Evolutionary conservation across 2,329 filamentous ascomycete species (phyloP).

Genomic region (Macrophomina tecta): DNA sequence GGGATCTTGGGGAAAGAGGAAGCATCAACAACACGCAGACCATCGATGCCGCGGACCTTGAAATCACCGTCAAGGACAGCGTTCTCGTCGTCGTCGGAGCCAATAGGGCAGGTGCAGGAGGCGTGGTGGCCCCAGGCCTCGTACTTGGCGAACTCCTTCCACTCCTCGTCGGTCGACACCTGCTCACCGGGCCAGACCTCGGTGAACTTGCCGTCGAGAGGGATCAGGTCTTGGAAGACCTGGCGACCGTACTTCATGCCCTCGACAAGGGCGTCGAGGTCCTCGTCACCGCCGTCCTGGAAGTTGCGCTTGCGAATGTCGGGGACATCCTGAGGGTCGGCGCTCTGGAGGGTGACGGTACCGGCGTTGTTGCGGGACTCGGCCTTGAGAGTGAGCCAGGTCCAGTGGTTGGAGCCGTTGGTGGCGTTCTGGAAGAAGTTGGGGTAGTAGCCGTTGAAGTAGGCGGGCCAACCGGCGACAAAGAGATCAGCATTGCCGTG

Average conservation of each 20-base stretch:
- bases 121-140: conserved; percentile 59
- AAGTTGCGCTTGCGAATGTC: conserved; percentile 57
- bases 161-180: conserved; percentile 50
- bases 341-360: conserved; percentile 64
- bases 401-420: conserved; percentile 52
- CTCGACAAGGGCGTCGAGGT: conserved; percentile 61
- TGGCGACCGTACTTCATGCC: conserved; percentile 60
- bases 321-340: conserved; percentile 68
- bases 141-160: conserved; percentile 43
- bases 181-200: conserved; percentile 52
- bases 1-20: conserved; percentile 63
- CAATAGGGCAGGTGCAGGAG: conserved; percentile 62
- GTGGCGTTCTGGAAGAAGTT: conserved; percentile 57
- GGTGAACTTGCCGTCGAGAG: conserved; percentile 42
- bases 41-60: conserved; percentile 61
- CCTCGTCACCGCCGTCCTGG: conserved; percentile 56
- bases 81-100: conserved; percentile 58
- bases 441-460: conserved; percentile 63
- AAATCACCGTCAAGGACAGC: conserved; percentile 65
- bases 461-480: conserved; percentile 60
- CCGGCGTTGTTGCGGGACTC: conserved; percentile 68
- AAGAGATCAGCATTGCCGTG: conserved; percentile 54
- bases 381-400: conserved; percentile 64
- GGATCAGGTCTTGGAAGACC: conserved; percentile 34
- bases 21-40: conserved; percentile 67